Base-by-base conservation (phyloP, 2,329 filamentous ascomycete species). In the Stagonosporopsis tanaceti region DNA sequence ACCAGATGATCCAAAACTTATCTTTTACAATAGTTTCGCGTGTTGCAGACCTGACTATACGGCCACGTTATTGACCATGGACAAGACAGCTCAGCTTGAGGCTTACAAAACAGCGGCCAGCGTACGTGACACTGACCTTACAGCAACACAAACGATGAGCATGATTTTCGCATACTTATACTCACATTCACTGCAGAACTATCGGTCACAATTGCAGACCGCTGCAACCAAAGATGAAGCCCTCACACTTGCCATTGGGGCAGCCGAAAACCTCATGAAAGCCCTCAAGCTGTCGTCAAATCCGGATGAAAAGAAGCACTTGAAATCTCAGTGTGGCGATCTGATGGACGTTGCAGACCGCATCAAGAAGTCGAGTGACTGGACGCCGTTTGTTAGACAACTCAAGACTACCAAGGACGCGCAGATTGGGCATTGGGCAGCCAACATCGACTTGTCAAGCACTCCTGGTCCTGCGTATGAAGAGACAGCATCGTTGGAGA, bases 241-340 rank as follows among this genome's bases (percentile, higher is more conserved):
- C 40, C 82, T 97, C 53, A 80, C 87, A 48, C 85, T 91, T 73
- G 89, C 92, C 47, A 92, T 97, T 70, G 81, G 84, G 62, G 91
- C 90, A 4, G 90, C 88, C 22, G 92, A 97, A 73, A 80, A 90
- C 47, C 93, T 95, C 66, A 91, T 97, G 87, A 85, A 86, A 69
- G 91, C 91, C 2, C 80, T 91, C 50, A 82, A 81, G 57, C 80
- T 90, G 57, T 84, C 88, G 6, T 76, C 80, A n/a, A 81, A 78
- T 48, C 78, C 85, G n/a, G 74, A 77, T 4, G 89, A 96, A 54
- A 91, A 87, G 65, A 78, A 80, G 39, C 83, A 85, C n/a, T 78
- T 96, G 47, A 86, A 87, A 63, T 77, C 81, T 45, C 90, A 89
- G 78, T 91, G 89, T 76, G 83, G 87, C 66, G 83, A 88, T 47